Conservation (phyloP, 208 protist genomes). For the Perkinsela sp. region DNA sequence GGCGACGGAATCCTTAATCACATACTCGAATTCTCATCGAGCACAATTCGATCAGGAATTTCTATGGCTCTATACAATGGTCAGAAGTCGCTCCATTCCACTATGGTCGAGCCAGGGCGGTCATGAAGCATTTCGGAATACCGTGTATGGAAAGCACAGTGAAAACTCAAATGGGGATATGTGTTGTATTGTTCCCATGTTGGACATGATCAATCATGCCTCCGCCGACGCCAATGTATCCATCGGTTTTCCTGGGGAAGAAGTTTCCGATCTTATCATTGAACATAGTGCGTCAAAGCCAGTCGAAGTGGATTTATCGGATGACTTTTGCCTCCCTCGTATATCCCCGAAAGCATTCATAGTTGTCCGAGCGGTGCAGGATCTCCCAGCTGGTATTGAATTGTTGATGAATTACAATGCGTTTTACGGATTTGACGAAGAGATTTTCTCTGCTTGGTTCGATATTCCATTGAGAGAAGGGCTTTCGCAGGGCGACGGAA, state of each 20-base stretch:
- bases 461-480: background rate
- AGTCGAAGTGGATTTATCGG: background rate
- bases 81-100: background rate
- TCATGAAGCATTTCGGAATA: background rate
- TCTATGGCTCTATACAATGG: background rate
- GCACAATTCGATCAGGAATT: background rate
- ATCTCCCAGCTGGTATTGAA: background rate
- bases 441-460: background rate
- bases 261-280: background rate
- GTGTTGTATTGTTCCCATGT: background rate
- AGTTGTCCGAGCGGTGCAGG: background rate
- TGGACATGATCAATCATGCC: background rate
- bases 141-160: background rate
- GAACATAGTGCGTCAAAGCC: background rate
- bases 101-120: background rate
- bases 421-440: background rate
- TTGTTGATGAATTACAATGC: background rate
- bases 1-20: background rate
- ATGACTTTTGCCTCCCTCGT: background rate
- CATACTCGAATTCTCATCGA: background rate
- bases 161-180: background rate
- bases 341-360: background rate
- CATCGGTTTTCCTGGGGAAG: background rate
- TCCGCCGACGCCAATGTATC: background rate
- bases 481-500: too few relatives aligned